Evolutionary conservation across 768 basidiomycete genomes (phyloP).

Genomic region (Lactifluus echinatus): DNA sequence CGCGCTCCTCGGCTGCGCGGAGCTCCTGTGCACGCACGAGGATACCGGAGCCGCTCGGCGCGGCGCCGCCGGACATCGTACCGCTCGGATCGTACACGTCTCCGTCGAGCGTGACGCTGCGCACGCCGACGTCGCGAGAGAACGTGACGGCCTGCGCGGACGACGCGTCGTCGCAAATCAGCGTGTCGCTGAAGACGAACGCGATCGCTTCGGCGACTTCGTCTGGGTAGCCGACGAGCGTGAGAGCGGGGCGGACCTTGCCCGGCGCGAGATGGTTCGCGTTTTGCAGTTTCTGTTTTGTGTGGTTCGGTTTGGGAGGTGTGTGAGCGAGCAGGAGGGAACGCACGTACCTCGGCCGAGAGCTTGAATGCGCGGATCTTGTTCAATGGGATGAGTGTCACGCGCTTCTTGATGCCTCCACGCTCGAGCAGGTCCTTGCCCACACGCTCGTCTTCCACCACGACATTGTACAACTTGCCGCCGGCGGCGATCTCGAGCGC

Average conservation of each 20-base stretch:
- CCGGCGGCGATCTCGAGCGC: constrained; percentile 93
- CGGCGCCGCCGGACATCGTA: constrained; percentile 84
- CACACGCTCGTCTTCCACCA: constrained; percentile 84
- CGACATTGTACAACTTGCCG: constrained; percentile 83
- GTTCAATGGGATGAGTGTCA: constrained; percentile 90
- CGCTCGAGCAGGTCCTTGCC: constrained; percentile 79
- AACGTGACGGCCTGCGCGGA: constrained; percentile 88
- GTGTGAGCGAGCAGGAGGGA: not conserved
- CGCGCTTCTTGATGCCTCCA: constrained; percentile 71
- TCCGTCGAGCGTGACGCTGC: constrained; percentile 88
- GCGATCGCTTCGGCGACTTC: constrained; percentile 85
- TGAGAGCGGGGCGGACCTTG: constrained; percentile 81
- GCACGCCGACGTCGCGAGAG: constrained; percentile 52
- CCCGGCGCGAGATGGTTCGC: constrained; percentile 67
- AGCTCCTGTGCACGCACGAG: constrained; percentile 82
- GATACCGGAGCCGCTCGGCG: constrained; percentile 64
- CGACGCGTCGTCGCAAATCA: constrained; percentile 84
- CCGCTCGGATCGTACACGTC: constrained; percentile 97
- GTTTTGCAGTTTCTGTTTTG: constrained; percentile 59
- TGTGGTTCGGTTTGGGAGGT: not conserved
- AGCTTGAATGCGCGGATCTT: constrained; percentile 68
- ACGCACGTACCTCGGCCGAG: constrained; percentile 36
- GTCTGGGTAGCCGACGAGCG: constrained; percentile 71
- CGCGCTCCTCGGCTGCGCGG: constrained; percentile 51
- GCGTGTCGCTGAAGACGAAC: constrained; percentile 87